Percentiles rank a stretch among this genome's conserved stretches.
Evolutionary conservation across 148 eudicot genomes (phyloP).

Genomic region (Rhododendron griersonianum): DNA sequence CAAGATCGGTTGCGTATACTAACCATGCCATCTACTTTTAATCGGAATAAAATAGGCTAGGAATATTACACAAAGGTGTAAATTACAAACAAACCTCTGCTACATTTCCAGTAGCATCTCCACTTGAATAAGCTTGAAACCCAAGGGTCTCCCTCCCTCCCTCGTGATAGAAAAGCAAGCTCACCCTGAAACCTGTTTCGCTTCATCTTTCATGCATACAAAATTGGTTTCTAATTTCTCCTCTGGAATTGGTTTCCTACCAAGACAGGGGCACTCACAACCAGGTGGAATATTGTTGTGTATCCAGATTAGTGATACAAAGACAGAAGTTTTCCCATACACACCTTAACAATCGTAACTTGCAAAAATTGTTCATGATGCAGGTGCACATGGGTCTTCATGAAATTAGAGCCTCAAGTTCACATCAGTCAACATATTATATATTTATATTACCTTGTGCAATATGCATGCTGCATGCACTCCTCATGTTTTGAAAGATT

Average conservation of each 20-base stretch:
- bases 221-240: not conserved
- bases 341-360: not conserved
- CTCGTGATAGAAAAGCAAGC: conserved; percentile 4
- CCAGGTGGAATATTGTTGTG: not conserved
- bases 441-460: too few relatives aligned
- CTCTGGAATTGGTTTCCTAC: not conserved
- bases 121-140: not conserved
- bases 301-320: not conserved
- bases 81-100: not conserved
- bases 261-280: not conserved
- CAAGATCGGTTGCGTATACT: not conserved
- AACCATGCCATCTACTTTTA: not conserved
- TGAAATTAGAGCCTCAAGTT: not conserved
- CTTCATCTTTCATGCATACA: not conserved
- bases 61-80: not conserved
- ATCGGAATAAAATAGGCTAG: not conserved
- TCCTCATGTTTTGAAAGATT: not conserved
- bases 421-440: not conserved
- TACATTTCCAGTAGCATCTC: not conserved
- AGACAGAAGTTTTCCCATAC: not conserved
- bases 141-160: not conserved
- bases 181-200: not conserved
- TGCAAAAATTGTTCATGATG: not conserved
- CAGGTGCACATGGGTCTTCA: not conserved
- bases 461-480: not conserved